These are phyloP conservation scores for Fagopyrum esculentum DNA, from an alignment of 148 eudicot genomes.

Conservation along the genomic window DNA sequence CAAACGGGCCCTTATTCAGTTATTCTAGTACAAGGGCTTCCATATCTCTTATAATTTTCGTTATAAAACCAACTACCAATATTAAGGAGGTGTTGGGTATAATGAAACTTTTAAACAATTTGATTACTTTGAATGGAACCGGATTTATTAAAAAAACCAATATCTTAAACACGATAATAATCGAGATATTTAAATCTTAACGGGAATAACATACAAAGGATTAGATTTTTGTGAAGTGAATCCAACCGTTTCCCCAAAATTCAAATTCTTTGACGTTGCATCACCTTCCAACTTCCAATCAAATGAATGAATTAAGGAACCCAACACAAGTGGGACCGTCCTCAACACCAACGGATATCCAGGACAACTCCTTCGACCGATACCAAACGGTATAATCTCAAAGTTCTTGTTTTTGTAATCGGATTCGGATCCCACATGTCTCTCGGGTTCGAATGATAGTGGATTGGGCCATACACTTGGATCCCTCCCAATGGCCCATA, in stretches of 20 bases:
- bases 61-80: too few relatives aligned
- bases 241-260: constrained; percentile 26
- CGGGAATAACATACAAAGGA: constrained; percentile 19
- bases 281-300: constrained; percentile 30
- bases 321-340: constrained; percentile 26
- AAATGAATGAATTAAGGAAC: constrained; percentile 24
- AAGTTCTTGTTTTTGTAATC: constrained; percentile 19
- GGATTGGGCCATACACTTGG: constrained; percentile 21
- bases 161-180: too few relatives aligned
- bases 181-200: background rate
- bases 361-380: constrained; percentile 20
- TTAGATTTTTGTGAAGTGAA: constrained; percentile 21
- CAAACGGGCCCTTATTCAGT: too few relatives aligned
- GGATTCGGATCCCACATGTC: constrained; percentile 23
- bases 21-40: too few relatives aligned
- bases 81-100: too few relatives aligned
- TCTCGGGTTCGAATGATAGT: constrained; percentile 30
- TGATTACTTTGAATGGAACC: too few relatives aligned
- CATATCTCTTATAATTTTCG: too few relatives aligned
- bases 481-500: constrained; percentile 37
- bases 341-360: constrained; percentile 28
- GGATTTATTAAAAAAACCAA: too few relatives aligned
- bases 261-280: constrained; percentile 13
- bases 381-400: background rate
- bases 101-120: too few relatives aligned